Conservation (phyloP, 768 basidiomycete species). For the Serendipita vermifera region DNA sequence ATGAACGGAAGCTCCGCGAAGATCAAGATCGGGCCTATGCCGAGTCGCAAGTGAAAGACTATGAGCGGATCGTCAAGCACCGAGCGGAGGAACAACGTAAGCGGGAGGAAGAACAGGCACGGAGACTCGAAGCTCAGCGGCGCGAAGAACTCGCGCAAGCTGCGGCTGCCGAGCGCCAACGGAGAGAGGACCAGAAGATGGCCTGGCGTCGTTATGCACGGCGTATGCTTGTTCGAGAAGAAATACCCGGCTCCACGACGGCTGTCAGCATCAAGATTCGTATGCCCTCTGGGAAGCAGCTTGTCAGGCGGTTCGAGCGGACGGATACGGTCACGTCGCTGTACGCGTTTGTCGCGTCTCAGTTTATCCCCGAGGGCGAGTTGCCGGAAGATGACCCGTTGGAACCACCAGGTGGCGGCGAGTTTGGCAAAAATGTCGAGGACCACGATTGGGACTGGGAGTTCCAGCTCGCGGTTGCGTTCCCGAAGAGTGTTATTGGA, state of each 20-base stretch:
- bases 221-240: conserved; percentile 31
- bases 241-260: conserved; percentile 23
- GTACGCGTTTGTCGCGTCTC: conserved; percentile 60
- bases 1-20: conserved; percentile 27
- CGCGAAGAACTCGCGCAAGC: conserved; percentile 18
- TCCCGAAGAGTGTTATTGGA: conserved; percentile 33
- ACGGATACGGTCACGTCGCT: conserved; percentile 44
- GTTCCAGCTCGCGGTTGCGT: conserved; percentile 55
- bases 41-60: conserved; percentile 50
- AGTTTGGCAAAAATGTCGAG: conserved; percentile 24
- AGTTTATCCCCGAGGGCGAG: conserved; percentile 35
- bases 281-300: conserved; percentile 38
- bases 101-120: conserved; percentile 6
- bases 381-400: conserved; percentile 31
- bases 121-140: conserved; percentile 15
- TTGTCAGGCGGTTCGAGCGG: conserved; percentile 43
- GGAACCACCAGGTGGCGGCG: conserved; percentile 27
- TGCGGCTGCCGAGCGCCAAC: neutral
- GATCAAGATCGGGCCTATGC: conserved; percentile 63
- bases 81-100: conserved; percentile 33
- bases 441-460: conserved; percentile 46
- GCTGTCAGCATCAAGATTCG: conserved; percentile 44
- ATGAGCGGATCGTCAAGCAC: conserved; percentile 47
- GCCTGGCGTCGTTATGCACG: conserved; percentile 54
- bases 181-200: conserved; percentile 23